Percentiles rank a stretch among this genome's conserved stretches.
Conservation (phyloP, 2,329 filamentous ascomycete species). For the Periconia macrospinosa region DNA sequence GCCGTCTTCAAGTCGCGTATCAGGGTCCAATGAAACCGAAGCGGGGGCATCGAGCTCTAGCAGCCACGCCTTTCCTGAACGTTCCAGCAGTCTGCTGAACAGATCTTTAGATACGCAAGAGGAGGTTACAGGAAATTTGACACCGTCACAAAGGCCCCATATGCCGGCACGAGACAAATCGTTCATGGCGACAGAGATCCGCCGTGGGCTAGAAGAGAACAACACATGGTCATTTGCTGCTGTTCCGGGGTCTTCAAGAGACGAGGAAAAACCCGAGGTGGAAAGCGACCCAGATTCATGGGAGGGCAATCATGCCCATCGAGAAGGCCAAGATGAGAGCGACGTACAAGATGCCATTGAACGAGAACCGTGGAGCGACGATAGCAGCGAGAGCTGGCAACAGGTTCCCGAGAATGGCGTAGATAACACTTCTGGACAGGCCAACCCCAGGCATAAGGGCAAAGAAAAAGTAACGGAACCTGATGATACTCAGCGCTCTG, state of each 20-base stretch:
- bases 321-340: not conserved
- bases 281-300: conserved; percentile 22
- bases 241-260: conserved; percentile 13
- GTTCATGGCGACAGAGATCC: conserved; percentile 52
- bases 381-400: conserved; percentile 46
- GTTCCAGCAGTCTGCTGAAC: conserved; percentile 17
- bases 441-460: not conserved
- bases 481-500: not conserved
- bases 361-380: conserved; percentile 37
- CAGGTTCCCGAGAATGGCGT: conserved; percentile 36
- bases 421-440: conserved; percentile 22
- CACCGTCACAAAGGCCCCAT: conserved; percentile 41
- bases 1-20: not conserved
- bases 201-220: conserved; percentile 50
- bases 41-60: conserved; percentile 6
- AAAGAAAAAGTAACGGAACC: conserved; percentile 25
- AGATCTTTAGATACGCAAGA: not conserved
- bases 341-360: conserved; percentile 14
- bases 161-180: conserved; percentile 51
- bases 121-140: conserved; percentile 12
- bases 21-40: conserved; percentile 3
- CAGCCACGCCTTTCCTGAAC: conserved; percentile 9
- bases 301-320: conserved; percentile 26
- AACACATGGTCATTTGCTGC: conserved; percentile 36
- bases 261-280: conserved; percentile 2